Conservation (phyloP, 2,329 filamentous ascomycete genomes). For the Chrysosphaeria jannelii region DNA sequence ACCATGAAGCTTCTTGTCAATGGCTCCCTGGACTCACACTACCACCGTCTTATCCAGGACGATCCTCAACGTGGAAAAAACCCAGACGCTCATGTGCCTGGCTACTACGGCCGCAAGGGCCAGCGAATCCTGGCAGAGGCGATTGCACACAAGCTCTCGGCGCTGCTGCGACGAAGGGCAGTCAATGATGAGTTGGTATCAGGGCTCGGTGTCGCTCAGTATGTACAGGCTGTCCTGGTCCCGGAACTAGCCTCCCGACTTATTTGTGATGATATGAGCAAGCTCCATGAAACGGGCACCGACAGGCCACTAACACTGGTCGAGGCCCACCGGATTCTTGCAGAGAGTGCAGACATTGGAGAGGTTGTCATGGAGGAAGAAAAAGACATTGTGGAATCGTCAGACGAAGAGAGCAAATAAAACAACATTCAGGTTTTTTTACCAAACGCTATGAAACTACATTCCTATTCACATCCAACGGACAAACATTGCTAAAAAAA, state of each 20-base stretch:
- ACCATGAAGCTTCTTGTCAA: conserved; percentile 28
- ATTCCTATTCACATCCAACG: too few species aligned
- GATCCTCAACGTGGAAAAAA: too few species aligned
- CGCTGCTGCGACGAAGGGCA: conserved; percentile 27
- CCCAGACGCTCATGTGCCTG: conserved; percentile 21
- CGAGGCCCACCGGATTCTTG: conserved; percentile 23
- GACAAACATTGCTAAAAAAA: too few species aligned
- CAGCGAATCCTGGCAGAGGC: conserved; percentile 40
- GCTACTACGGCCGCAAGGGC: conserved; percentile 61
- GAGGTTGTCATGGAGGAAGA: conserved; percentile 37
- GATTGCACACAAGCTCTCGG: conserved; percentile 28
- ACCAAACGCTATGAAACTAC: too few species aligned
- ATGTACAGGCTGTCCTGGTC: conserved; percentile 46
- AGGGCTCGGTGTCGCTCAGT: conserved; percentile 32
- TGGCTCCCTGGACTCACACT: conserved; percentile 16
- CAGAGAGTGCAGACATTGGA: conserved; percentile 35
- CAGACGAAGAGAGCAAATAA: conserved; percentile 4
- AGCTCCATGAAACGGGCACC: neutral
- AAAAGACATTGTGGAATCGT: conserved; percentile 18
- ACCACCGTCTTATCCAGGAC: neutral
- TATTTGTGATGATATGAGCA: conserved; percentile 24
- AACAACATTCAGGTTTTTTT: too few species aligned
- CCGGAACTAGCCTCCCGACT: conserved; percentile 31
- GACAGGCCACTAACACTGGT: too few species aligned
- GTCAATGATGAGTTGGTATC: conserved; percentile 34